phyloP scores from a whole-genome alignment of 345 rosid species.

The Hirschfeldia incana region DNA sequence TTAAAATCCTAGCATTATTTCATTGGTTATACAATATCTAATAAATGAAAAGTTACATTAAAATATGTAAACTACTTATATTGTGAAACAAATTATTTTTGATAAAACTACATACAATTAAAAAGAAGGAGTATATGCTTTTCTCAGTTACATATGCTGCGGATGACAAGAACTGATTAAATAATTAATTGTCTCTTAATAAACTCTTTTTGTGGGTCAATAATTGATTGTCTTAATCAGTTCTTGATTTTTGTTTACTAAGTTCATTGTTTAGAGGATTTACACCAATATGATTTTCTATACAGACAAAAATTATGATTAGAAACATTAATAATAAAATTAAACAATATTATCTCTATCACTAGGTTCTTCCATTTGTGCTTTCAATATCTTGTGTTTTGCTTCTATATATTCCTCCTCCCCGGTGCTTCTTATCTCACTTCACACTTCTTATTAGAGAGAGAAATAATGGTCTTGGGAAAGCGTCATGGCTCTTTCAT shows the following conservation, averaged over 20 bases:
- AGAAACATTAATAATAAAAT: not conserved
- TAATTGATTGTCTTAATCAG: not conserved
- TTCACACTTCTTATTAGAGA: slow-evolving; percentile 24
- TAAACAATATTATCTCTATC: slow-evolving; percentile 28
- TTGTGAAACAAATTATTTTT: no score
- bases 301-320: not conserved
- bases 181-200: no score
- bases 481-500: slow-evolving; percentile 68
- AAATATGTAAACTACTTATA: no score
- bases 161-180: no score
- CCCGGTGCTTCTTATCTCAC: slow-evolving; percentile 19
- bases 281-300: slow-evolving; percentile 11
- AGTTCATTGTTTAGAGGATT: slow-evolving; percentile 3
- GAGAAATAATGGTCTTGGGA: slow-evolving; percentile 55
- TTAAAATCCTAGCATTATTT: no score
- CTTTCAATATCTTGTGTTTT: slow-evolving; percentile 30
- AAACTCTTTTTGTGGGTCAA: no score
- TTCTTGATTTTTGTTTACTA: not conserved
- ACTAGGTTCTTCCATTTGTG: slow-evolving; percentile 19
- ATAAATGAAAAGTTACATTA: no score
- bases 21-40: no score
- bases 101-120: no score
- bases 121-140: no score
- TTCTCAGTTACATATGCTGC: no score
- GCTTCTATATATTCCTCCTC: slow-evolving; percentile 13